Conservation (phyloP, 192 early-diverging fungal species). For the Pilobolus umbonatus region DNA sequence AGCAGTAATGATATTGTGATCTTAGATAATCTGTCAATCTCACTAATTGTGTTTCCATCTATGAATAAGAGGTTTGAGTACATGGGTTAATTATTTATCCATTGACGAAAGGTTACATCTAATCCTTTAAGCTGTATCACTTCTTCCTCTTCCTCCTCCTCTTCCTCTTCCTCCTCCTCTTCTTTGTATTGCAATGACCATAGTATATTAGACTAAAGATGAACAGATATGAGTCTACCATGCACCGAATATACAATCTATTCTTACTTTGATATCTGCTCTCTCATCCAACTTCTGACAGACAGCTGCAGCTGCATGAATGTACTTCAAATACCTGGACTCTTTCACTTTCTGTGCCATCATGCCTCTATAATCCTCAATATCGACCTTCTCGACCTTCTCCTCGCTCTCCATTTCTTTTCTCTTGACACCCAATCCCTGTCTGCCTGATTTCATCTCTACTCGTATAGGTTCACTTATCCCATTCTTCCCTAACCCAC, state of each 20-base stretch:
- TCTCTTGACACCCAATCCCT: conserved; percentile 43
- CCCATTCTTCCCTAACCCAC: conserved; percentile 35
- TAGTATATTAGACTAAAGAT: conserved; percentile 14
- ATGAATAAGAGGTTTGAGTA: neutral
- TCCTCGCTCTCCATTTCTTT: conserved; percentile 30
- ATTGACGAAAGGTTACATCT: neutral
- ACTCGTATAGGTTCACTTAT: conserved; percentile 28
- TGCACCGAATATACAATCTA: neutral
- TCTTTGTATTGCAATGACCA: conserved; percentile 26
- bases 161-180: conserved; percentile 25
- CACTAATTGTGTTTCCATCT: conserved; percentile 47
- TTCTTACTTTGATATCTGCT: neutral
- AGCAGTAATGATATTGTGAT: conserved; percentile 52
- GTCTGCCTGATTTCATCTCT: conserved; percentile 28
- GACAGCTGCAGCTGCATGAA: conserved; percentile 33
- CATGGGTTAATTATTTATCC: no score
- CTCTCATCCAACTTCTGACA: conserved; percentile 40
- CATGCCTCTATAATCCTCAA: conserved; percentile 33
- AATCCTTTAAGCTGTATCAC: neutral
- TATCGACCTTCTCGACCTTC: conserved; percentile 27
- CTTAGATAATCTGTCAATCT: conserved; percentile 50
- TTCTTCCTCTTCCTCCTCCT: neutral
- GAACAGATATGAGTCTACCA: neutral
- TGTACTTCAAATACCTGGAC: conserved; percentile 28
- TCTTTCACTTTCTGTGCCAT: conserved; percentile 31